Percentiles rank a stretch among this genome's conserved stretches.
Evolutionary conservation across 1,284 basidiomycete genomes (phyloP).

Genomic region (Ustilago vetiveriae): DNA sequence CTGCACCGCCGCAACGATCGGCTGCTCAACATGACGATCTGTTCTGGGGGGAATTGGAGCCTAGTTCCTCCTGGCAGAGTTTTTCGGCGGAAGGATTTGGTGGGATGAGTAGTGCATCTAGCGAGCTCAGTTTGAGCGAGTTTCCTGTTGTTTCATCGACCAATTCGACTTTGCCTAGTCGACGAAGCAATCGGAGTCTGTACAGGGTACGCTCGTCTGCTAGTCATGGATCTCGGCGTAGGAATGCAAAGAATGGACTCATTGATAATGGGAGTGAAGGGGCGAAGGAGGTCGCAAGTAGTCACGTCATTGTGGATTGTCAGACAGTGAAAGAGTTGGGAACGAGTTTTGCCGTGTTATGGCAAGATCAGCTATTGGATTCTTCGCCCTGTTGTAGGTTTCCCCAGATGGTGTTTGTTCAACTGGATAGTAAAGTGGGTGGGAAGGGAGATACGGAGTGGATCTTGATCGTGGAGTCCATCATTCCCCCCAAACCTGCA

Average conservation of each 20-base stretch:
- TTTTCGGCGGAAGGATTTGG: conserved; percentile 42
- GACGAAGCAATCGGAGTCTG: conserved; percentile 13
- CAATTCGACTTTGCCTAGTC: conserved; percentile 1
- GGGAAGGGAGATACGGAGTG: conserved; percentile 3
- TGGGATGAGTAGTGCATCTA: conserved; percentile 19
- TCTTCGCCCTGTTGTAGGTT: conserved; percentile 14
- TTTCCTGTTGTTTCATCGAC: conserved; percentile 8
- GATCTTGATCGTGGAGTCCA: conserved; percentile 35
- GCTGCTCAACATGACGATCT: not conserved
- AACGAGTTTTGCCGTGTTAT: conserved; percentile 16
- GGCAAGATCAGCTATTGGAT: conserved; percentile 49
- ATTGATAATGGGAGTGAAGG: not conserved
- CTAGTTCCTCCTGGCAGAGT: conserved; percentile 26
- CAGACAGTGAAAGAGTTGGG: too few relatives aligned
- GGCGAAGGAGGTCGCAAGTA: not conserved
- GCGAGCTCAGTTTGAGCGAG: conserved; percentile 21
- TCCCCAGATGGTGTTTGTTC: conserved; percentile 28
- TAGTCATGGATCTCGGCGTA: not conserved
- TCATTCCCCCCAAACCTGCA: conserved; percentile 41
- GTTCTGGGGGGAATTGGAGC: conserved; percentile 17
- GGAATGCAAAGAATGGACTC: not conserved
- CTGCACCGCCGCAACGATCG: not conserved
- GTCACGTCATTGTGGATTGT: too few relatives aligned
- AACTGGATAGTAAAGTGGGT: conserved; percentile 10
- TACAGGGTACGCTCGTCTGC: conserved; percentile 11